Conservation (phyloP, 73 alveolate species). For the Blepharisma japonicum region DNA sequence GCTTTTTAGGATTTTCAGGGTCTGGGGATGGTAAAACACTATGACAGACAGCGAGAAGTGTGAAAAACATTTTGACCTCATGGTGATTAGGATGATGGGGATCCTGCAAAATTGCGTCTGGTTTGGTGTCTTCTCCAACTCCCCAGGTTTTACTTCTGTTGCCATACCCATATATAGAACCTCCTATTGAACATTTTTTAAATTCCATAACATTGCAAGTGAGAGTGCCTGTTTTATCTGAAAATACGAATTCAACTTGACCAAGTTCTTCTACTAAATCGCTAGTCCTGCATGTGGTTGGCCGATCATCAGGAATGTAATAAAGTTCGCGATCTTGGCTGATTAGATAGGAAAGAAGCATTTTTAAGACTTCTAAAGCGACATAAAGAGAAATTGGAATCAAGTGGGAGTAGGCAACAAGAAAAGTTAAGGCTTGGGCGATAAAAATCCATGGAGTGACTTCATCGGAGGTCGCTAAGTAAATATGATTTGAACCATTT, state of each 20-base stretch:
- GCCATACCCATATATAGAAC: slow-evolving; percentile 59
- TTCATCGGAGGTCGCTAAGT: not conserved
- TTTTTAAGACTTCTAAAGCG: slow-evolving; percentile 79
- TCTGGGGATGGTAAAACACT: slow-evolving; percentile 64
- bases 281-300: slow-evolving; percentile 81
- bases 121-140: slow-evolving; percentile 14
- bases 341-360: slow-evolving; percentile 74
- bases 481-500: not conserved
- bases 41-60: slow-evolving; percentile 81
- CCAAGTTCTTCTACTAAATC: slow-evolving; percentile 94
- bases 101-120: slow-evolving; percentile 54
- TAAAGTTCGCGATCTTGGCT: slow-evolving; percentile 62
- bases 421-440: not conserved
- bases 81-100: slow-evolving; percentile 65
- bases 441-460: not conserved
- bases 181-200: slow-evolving; percentile 85
- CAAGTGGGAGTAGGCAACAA: slow-evolving; percentile 70
- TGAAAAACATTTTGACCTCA: slow-evolving; percentile 54
- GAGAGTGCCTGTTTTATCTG: slow-evolving; percentile 88
- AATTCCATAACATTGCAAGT: slow-evolving; percentile 44
- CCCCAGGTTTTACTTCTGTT: not conserved
- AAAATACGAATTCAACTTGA: slow-evolving; percentile 78
- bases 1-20: slow-evolving; percentile 55
- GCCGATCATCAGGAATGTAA: slow-evolving; percentile 72
- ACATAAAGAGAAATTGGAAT: slow-evolving; percentile 94